A percentile compares a stretch with the other conserved stretches of the same genome.
Conservation (phyloP, 2,329 filamentous ascomycete species). For the Akanthomyces muscarius region DNA sequence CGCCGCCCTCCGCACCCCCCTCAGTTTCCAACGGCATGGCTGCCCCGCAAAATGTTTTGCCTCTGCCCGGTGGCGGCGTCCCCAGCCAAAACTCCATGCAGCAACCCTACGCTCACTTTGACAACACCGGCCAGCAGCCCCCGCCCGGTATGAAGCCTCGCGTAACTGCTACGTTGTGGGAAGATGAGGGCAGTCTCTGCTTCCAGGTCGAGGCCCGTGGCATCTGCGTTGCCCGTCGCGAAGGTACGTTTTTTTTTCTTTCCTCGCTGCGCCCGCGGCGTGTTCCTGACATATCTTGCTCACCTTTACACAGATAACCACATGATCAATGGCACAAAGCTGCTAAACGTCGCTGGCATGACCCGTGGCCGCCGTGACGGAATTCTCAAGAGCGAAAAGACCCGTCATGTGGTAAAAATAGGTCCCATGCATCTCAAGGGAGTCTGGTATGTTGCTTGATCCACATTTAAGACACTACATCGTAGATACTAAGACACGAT, state of each 20-base stretch:
- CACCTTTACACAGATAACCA: constrained; percentile 65
- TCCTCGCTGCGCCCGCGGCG: background rate
- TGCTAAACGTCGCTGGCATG: constrained; percentile 97
- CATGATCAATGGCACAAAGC: constrained; percentile 98
- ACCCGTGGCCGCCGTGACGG: constrained; percentile 91
- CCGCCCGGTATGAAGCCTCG: constrained; percentile 94
- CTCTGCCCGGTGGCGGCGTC: constrained; percentile 55
- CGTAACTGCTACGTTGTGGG: constrained; percentile 95
- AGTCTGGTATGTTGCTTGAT: constrained; percentile 68
- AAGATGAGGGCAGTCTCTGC: constrained; percentile 95
- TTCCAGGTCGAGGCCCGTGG: constrained; percentile 97
- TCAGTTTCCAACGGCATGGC: constrained; percentile 68
- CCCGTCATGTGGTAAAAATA: constrained; percentile 96
- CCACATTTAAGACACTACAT: constrained; percentile 20
- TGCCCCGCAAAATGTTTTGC: constrained; percentile 58
- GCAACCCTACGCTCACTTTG: constrained; percentile 59
- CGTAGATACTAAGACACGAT: constrained; percentile 24
- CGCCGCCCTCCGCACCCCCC: constrained; percentile 67
- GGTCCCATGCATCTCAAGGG: constrained; percentile 98
- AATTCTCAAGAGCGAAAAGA: constrained; percentile 96
- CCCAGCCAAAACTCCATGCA: constrained; percentile 46
- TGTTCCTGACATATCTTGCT: constrained; percentile 3
- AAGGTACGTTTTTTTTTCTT: constrained; percentile 57
- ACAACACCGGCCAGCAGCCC: constrained; percentile 87
- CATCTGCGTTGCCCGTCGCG: constrained; percentile 89